Conservation (phyloP, 768 basidiomycete genomes). For the Omphalotus guepiniiformis region DNA sequence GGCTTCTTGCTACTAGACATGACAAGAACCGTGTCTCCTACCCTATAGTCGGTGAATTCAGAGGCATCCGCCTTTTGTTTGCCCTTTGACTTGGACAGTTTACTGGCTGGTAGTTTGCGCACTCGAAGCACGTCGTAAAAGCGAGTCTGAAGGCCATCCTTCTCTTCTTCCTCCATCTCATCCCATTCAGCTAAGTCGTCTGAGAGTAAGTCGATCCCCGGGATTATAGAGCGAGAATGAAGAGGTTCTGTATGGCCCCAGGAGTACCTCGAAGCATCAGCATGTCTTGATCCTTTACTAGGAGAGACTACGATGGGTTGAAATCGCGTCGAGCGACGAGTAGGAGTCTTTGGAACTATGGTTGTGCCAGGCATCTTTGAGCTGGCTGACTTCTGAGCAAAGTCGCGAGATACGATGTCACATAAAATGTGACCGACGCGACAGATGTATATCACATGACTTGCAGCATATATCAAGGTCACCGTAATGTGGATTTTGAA, state of each 20-base stretch:
- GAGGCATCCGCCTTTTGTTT: slow-evolving; percentile 14
- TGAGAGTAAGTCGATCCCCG: slow-evolving; percentile 19
- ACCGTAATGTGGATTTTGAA: neutral
- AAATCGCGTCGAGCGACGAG: slow-evolving; percentile 33
- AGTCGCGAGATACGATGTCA: too few species aligned
- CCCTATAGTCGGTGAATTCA: slow-evolving; percentile 21
- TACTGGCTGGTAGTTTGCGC: slow-evolving; percentile 7
- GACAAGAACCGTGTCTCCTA: slow-evolving; percentile 50
- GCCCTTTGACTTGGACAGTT: slow-evolving; percentile 8
- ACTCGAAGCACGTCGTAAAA: slow-evolving; percentile 11
- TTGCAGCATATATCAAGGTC: neutral
- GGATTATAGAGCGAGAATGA: slow-evolving; percentile 16
- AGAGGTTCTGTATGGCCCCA: neutral
- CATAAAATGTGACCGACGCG: too few species aligned
- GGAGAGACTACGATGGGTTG: slow-evolving; percentile 25
- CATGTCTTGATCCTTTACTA: slow-evolving; percentile 6
- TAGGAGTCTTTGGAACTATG: slow-evolving; percentile 25
- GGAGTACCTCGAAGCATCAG: neutral
- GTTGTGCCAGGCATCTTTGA: too few species aligned
- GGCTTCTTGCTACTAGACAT: slow-evolving; percentile 31
- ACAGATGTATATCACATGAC: too few species aligned
- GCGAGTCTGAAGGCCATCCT: slow-evolving; percentile 9
- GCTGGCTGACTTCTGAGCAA: too few species aligned
- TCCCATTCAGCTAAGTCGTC: slow-evolving; percentile 6
- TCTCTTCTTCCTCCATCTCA: slow-evolving; percentile 10